phyloP scores from a whole-genome alignment of 257 asterid species.

The Echites panduratus region DNA sequence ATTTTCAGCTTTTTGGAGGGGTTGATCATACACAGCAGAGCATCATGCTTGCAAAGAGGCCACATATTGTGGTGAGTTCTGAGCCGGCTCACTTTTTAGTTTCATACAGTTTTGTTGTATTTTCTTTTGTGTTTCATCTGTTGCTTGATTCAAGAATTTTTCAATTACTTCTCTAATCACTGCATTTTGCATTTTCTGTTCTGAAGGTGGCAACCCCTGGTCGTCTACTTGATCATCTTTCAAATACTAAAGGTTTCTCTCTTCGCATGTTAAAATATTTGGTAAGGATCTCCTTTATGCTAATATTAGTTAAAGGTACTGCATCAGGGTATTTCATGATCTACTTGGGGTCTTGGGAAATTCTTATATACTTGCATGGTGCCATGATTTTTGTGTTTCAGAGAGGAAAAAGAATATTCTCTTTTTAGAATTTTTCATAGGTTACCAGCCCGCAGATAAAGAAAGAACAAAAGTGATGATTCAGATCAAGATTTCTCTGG shows the following conservation, averaged over 20 bases:
- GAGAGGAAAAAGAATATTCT: background rate
- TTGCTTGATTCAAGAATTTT: background rate
- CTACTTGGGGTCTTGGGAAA: background rate
- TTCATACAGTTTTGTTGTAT: background rate
- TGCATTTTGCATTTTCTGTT: background rate
- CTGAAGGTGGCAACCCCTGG: conserved; percentile 97
- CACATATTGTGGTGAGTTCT: conserved; percentile 73
- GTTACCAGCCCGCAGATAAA: too few relatives aligned
- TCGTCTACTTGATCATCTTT: conserved; percentile 83
- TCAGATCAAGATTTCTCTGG: too few relatives aligned
- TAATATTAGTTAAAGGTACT: background rate
- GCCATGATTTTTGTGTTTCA: background rate
- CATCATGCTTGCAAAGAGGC: conserved; percentile 71
- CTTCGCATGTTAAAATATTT: conserved; percentile 61
- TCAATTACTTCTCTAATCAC: background rate
- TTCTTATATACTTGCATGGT: background rate
- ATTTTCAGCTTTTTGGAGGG: conserved; percentile 86
- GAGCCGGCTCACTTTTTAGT: background rate
- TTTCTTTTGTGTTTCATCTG: background rate
- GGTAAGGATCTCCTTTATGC: conserved; percentile 42
- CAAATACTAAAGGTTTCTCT: conserved; percentile 87
- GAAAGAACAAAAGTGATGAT: too few relatives aligned
- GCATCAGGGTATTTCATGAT: background rate
- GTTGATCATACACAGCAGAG: conserved; percentile 71
- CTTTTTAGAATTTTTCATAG: too few relatives aligned